Evolutionary conservation across 495 filamentous ascomycete genomes (phyloP).

Genomic region (Neurospora sp.): DNA sequence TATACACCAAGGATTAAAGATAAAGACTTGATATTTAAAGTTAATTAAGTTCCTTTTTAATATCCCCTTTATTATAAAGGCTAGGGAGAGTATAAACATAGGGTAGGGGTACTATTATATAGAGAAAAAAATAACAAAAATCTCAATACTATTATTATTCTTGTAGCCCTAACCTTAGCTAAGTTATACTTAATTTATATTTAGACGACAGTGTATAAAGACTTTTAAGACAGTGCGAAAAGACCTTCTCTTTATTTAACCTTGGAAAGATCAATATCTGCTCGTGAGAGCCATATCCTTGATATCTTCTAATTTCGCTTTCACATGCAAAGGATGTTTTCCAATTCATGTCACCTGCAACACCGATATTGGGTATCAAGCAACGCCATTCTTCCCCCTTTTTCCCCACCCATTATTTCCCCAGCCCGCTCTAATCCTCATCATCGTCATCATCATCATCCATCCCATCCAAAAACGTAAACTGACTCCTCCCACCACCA

Average conservation of each 20-base stretch:
- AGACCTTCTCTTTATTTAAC: neutral
- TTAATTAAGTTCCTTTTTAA: too few relatives aligned
- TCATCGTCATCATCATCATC: conserved; percentile 45
- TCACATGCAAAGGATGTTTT: neutral
- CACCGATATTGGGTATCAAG: neutral
- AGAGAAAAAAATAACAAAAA: too few relatives aligned
- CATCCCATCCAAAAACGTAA: conserved; percentile 41
- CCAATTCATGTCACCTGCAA: neutral
- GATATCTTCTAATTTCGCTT: neutral
- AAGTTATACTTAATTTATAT: too few relatives aligned
- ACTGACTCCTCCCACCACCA: conserved; percentile 32
- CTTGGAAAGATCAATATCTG: neutral
- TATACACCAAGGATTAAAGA: too few relatives aligned
- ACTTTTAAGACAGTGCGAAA: too few relatives aligned
- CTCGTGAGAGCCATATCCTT: neutral
- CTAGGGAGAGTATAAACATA: too few relatives aligned
- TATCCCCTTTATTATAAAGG: too few relatives aligned
- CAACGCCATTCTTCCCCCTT: neutral
- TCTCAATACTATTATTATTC: too few relatives aligned
- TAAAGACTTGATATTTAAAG: too few relatives aligned
- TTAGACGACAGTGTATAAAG: too few relatives aligned
- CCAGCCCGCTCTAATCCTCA: conserved; percentile 4
- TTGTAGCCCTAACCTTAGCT: too few relatives aligned
- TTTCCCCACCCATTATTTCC: neutral
- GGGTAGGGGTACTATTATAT: too few relatives aligned